Conservation (phyloP, 192 early-diverging fungal genomes). For the Globomyces pollinis-pini region DNA sequence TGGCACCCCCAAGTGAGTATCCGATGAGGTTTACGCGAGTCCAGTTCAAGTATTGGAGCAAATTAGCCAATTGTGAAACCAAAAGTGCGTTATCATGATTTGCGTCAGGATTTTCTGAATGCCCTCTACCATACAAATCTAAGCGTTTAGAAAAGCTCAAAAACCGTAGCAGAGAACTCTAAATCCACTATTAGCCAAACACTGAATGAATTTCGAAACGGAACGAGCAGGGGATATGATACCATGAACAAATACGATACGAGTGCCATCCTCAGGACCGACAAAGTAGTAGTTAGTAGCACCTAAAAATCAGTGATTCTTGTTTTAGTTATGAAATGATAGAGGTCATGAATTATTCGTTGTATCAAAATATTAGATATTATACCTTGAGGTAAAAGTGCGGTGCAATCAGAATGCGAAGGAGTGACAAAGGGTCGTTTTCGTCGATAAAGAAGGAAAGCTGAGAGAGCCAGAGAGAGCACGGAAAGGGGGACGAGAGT, state of each 20-base stretch:
- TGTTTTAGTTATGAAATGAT: too few relatives aligned
- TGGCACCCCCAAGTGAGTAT: slow-evolving; percentile 35
- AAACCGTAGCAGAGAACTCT: slow-evolving; percentile 37
- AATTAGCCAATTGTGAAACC: slow-evolving; percentile 28
- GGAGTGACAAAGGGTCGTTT: too few relatives aligned
- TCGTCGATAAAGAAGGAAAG: too few relatives aligned
- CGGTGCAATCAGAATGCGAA: too few relatives aligned
- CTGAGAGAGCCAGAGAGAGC: too few relatives aligned
- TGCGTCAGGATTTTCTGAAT: slow-evolving; percentile 26
- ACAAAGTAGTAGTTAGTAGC: slow-evolving; percentile 37
- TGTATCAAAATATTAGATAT: too few relatives aligned
- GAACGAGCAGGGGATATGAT: slow-evolving; percentile 13
- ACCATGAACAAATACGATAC: slow-evolving; percentile 38
- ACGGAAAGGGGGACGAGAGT: too few relatives aligned
- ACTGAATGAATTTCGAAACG: slow-evolving; percentile 1
- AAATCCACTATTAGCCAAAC: slow-evolving; percentile 26
- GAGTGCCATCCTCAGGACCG: slow-evolving; percentile 27
- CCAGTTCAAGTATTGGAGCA: slow-evolving; percentile 43
- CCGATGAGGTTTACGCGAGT: slow-evolving; percentile 28
- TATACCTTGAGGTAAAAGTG: too few relatives aligned
- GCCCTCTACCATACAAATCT: slow-evolving; percentile 36
- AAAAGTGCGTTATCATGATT: slow-evolving; percentile 29
- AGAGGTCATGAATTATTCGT: too few relatives aligned
- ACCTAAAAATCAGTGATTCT: too few relatives aligned
- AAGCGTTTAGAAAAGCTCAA: not conserved